Base-by-base conservation (phyloP, 2,329 filamentous ascomycete species). In the Camillea tinctor region DNA sequence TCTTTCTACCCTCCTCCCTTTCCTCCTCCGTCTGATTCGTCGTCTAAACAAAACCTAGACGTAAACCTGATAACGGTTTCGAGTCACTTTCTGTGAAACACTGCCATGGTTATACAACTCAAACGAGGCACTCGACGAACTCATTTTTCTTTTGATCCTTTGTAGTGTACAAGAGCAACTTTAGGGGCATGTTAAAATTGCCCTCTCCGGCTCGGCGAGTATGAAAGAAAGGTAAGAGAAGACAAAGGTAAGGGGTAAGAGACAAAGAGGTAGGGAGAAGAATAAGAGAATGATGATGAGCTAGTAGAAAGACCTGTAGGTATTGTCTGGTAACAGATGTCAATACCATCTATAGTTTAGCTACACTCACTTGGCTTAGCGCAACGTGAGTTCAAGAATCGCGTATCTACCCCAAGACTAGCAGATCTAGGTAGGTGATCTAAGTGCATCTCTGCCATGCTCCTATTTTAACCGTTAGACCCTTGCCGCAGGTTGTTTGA, bases 391-490 rank as follows among this genome's bases (percentile, higher is more conserved):
- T 44, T 17, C n/a, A 9, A n/a, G 36, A 44, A 44, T 44, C 36
- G 15, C 36, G 36, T 44, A 44, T 24, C 50, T 52, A 52, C 50
- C n/a, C n/a, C 19, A 19, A n/a, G 17, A 44, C 36, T 15, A 44
- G 36, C 17, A 44, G 36, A 24, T 24, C 17, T 52, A 52, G 26
- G 26, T 30, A 30, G 7, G 26, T 19, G 49, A 50, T 23, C 49
- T 50, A 50, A 19, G 19, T 50, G 26, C 17, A 22, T 57, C 59
- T 57, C 36, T 44, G 17, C 36, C 53, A 58, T 55, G 54, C 51
- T 59, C 60, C 62, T 66, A 63, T 63, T 63, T 64, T 61, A 60
- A 54, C 57, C 52, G 19, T 52, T 53, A 49, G 48, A 60, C 56
- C 58, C 56, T 44, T 57, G 56, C 13, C 48, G 30, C 54, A 49